phyloP scores from a whole-genome alignment of 176 grass and related monocot species.

The Pontederia paniculata region DNA sequence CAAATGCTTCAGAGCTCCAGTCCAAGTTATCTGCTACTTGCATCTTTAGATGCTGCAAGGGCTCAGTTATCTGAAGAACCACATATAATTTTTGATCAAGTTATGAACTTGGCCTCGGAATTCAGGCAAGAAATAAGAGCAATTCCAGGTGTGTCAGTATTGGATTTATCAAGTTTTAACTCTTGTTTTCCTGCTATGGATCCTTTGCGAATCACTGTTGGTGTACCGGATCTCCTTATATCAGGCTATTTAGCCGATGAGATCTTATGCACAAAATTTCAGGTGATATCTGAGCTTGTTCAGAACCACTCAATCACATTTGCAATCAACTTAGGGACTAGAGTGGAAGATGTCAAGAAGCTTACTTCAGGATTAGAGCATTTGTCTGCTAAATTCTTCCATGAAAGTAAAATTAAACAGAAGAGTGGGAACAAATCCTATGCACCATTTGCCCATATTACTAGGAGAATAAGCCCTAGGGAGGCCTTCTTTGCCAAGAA shows the following conservation, averaged over 20 bases:
- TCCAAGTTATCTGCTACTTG: conserved; percentile 74
- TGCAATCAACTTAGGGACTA: conserved; percentile 72
- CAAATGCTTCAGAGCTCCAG: conserved; percentile 79
- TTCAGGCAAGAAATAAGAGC: conserved; percentile 24
- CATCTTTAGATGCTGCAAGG: conserved; percentile 82
- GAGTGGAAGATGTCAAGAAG: conserved; percentile 37
- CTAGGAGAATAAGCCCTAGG: conserved; percentile 48
- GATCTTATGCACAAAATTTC: conserved; percentile 34
- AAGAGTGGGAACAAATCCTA: background rate
- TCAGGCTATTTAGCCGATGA: conserved; percentile 54
- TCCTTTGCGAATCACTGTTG: conserved; percentile 56
- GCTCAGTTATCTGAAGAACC: conserved; percentile 44
- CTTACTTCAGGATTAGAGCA: conserved; percentile 37
- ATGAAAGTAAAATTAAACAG: conserved; percentile 12
- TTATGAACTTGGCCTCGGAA: conserved; percentile 37
- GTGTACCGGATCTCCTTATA: conserved; percentile 30
- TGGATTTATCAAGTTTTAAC: conserved; percentile 42
- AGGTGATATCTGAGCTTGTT: conserved; percentile 58
- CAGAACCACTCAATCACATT: conserved; percentile 50
- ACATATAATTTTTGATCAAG: conserved; percentile 34
- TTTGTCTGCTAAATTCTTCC: conserved; percentile 43
- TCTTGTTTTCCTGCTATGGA: conserved; percentile 63
- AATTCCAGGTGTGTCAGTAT: conserved; percentile 52
- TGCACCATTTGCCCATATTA: conserved; percentile 28
- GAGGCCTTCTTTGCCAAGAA: conserved; percentile 75